phyloP scores from a whole-genome alignment of 805 yeast species.

The Myxozyma geophila region DNA sequence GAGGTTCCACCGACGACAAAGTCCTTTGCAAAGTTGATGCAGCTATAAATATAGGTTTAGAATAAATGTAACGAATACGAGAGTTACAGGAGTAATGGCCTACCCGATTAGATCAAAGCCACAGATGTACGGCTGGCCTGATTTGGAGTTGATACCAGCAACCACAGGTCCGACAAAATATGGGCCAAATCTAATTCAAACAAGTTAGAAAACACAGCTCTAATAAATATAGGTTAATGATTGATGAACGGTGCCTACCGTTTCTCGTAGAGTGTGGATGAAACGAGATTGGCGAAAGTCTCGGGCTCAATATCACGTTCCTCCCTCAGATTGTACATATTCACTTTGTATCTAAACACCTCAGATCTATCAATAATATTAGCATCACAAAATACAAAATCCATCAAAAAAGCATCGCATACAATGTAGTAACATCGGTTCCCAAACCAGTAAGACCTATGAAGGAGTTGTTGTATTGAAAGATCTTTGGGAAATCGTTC shows the following conservation, averaged over 20 bases:
- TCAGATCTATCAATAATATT: slow-evolving; percentile 51
- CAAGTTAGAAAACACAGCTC: neutral
- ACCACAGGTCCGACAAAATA: slow-evolving; percentile 96
- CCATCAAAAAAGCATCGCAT: slow-evolving; percentile 17
- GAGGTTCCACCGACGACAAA: slow-evolving; percentile 97
- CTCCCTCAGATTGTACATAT: slow-evolving; percentile 86
- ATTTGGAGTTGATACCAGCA: slow-evolving; percentile 87
- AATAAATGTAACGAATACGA: neutral
- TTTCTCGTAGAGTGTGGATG: slow-evolving; percentile 84
- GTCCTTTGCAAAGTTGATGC: slow-evolving; percentile 93
- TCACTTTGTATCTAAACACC: slow-evolving; percentile 80
- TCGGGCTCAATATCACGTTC: slow-evolving; percentile 92
- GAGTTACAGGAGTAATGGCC: neutral
- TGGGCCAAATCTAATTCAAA: slow-evolving; percentile 62
- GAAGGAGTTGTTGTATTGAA: slow-evolving; percentile 74
- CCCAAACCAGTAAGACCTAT: slow-evolving; percentile 95
- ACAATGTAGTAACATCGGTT: slow-evolving; percentile 84
- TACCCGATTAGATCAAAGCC: slow-evolving; percentile 92
- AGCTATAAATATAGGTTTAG: slow-evolving; percentile 40
- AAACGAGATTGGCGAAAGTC: slow-evolving; percentile 89
- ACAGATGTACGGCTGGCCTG: slow-evolving; percentile 86
- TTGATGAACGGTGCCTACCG: slow-evolving; percentile 49
- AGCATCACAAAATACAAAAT: neutral
- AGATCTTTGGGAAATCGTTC: slow-evolving; percentile 90
- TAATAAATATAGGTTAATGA: neutral